Percentiles rank a stretch among this genome's conserved stretches.
Conservation (phyloP, 1,139 yeast species). For the Kurtzmaniella quercitrusa region DNA sequence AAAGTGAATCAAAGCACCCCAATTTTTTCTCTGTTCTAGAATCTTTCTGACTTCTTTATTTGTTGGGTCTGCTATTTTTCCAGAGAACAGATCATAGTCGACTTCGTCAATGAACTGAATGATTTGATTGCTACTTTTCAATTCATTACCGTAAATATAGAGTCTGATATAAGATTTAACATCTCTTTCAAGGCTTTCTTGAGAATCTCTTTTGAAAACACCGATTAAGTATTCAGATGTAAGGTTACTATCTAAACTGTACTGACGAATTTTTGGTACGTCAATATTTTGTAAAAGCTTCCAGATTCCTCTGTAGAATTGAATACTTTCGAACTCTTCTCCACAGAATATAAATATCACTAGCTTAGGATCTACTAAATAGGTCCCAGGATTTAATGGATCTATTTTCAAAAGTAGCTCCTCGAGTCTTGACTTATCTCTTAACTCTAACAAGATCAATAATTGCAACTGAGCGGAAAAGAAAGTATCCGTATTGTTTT, state of each 20-base stretch:
- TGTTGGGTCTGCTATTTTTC: neutral
- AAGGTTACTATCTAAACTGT: neutral
- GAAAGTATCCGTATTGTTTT: neutral
- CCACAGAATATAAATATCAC: neutral
- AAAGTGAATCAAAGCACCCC: constrained; percentile 9
- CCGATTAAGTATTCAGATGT: neutral
- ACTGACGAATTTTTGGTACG: neutral
- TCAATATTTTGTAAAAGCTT: constrained; percentile 3
- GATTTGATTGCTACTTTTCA: constrained; percentile 1
- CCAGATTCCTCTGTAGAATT: constrained; percentile 5
- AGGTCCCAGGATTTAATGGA: neutral
- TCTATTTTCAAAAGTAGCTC: neutral
- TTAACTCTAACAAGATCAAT: neutral
- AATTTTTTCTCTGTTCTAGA: constrained; percentile 6
- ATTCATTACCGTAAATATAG: neutral
- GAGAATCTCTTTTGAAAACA: neutral
- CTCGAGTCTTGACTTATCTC: neutral
- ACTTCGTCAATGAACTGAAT: constrained; percentile 4
- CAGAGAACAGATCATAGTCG: constrained; percentile 1
- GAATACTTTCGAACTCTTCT: constrained; percentile 1
- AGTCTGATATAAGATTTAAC: neutral
- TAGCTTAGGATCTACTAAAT: neutral
- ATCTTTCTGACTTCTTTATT: constrained; percentile 3
- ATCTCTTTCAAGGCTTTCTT: neutral
- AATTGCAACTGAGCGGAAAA: neutral